Evolutionary conservation across 306 rosid species (phyloP), one percentile per base, ranked within the genome.

Genomic region (Astragalus glycyphyllos): DNA sequence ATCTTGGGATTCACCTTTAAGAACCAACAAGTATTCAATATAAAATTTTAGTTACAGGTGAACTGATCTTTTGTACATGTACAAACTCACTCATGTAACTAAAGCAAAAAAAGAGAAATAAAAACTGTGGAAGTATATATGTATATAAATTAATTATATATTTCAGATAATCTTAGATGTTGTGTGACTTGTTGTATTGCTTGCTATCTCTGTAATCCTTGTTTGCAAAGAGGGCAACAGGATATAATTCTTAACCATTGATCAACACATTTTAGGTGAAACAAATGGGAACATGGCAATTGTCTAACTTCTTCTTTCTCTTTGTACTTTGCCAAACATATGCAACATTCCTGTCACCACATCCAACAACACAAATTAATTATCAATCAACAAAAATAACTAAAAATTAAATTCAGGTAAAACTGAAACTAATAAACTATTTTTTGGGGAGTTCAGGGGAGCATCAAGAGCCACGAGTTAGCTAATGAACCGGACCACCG

Each of bases 171-270:
- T 16, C 54, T 76, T 12, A 44, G 2, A 65, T 66, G 38, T 5
- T 50, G 17, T 65, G 16, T 58, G 16, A n/a, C n/a, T 11, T 66
- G 5, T 44, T 14, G 17, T 48, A 11, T 26, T 29, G 31, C 31
- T 48, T 64, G 77, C 86, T 88, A 90, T 57, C 77, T 86, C 45
- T 78, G 75, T 44, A 94, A 75, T 79, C 84, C 88, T 80, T 91
- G 97, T 77, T 91, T 94, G 34, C 97, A 94, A 59, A 94, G 97
- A 62, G 99, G 99, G 40, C 99, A 94, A 4, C 86, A 87, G 4
- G 96, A 91, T 78, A 88, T 86, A 15, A 94, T 91, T 66, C 68
- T 71, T 5, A 94, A 91, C 99, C 97, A 94, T 46, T 91, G 96
- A 83, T 94, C 99, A 11, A 94, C 97, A 72, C 99, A 91, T 34